Evolutionary conservation across 345 rosid genomes (phyloP).

Genomic region (Excoecaria agallocha): DNA sequence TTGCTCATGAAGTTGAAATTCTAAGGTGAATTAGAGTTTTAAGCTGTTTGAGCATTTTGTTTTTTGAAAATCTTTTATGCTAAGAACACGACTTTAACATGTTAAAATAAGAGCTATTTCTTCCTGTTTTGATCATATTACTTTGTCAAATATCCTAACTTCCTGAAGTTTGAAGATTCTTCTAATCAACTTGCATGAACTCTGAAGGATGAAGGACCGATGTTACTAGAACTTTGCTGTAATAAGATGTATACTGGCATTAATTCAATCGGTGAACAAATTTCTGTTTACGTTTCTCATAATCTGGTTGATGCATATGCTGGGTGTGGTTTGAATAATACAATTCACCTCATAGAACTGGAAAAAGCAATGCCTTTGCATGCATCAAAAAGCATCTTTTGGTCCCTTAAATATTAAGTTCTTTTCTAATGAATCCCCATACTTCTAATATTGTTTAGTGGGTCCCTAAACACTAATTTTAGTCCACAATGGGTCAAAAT

Average conservation of each 20-base stretch:
- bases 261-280: not conserved
- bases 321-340: not conserved
- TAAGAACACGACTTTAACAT: not conserved
- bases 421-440: no score
- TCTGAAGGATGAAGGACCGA: not conserved
- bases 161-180: not conserved
- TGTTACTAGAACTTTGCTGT: not conserved
- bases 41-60: not conserved
- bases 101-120: not conserved
- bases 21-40: slow-evolving; percentile 43
- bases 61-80: not conserved
- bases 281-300: not conserved
- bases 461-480: no score
- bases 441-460: no score
- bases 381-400: no score
- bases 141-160: not conserved
- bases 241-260: not conserved
- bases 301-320: not conserved
- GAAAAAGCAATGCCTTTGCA: no score
- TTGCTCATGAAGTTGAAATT: slow-evolving; percentile 69
- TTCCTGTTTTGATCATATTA: not conserved
- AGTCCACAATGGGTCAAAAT: no score
- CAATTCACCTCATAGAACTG: no score
- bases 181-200: not conserved
- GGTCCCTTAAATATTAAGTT: no score